Conservation (phyloP, 1,284 basidiomycete genomes). For the Fomitopsis betulina region DNA sequence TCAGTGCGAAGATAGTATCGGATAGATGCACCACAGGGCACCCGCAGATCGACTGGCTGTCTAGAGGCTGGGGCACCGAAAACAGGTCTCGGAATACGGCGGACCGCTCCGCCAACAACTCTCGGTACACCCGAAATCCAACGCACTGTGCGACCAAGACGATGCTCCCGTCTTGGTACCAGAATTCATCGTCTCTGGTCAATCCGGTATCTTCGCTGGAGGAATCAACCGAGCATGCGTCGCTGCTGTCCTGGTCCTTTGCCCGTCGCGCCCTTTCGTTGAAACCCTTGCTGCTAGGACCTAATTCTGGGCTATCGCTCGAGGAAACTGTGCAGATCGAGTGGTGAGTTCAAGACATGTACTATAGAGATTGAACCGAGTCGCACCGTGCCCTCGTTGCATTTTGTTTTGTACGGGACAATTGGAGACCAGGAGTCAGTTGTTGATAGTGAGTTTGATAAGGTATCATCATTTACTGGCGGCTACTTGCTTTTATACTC, state of each 20-base stretch:
- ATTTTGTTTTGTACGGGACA: too few species aligned
- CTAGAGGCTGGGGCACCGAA: conserved; percentile 2
- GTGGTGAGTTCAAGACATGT: too few species aligned
- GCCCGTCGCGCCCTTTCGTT: background rate
- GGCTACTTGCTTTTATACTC: too few species aligned
- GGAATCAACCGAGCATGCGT: too few species aligned
- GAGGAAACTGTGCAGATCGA: too few species aligned
- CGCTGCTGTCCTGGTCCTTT: too few species aligned
- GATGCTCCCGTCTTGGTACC: conserved; percentile 15
- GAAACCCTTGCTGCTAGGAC: background rate
- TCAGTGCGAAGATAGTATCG: conserved; percentile 15
- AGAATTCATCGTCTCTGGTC: conserved; percentile 3
- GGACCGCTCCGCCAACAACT: conserved; percentile 11
- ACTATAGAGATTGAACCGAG: too few species aligned
- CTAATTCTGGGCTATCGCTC: too few species aligned
- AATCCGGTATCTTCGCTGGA: conserved; percentile 9
- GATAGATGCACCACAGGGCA: background rate
- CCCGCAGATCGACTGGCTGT: background rate
- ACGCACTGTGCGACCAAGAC: conserved; percentile 9
- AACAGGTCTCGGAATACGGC: conserved; percentile 14
- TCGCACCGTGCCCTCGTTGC: too few species aligned
- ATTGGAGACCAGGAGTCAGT: too few species aligned
- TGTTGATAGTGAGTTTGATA: too few species aligned
- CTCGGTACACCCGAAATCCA: conserved; percentile 11
- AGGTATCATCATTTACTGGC: too few species aligned